Base-by-base conservation (phyloP, 768 basidiomycete genomes). In the Serpula lacrymans region DNA sequence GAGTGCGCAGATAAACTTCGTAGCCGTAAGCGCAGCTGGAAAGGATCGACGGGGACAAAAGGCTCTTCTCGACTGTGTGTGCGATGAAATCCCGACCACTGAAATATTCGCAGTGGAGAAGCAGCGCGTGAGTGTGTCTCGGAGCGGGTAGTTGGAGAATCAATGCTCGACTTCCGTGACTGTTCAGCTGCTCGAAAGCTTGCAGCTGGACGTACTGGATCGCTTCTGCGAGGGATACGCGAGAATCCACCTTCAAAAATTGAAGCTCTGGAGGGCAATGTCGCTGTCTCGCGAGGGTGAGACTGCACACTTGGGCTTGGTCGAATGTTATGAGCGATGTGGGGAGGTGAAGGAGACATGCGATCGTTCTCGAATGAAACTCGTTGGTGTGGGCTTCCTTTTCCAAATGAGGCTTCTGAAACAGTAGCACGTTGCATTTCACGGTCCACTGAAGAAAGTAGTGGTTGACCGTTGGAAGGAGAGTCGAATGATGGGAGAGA, bases 61-160 rank as follows among this genome's bases (percentile, higher is more conserved):
- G 71, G 71, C 18, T 79, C 78, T 40, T 78, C 76, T 20, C 64
- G 64, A 12, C 69, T 66, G 8, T 72, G 67, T 16, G 64, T 59
- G 6, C 80, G 71, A 13, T 77, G 72, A 10, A 82, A 68, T 8
- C 70, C 67, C 1, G 74, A 66, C 68, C 74, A 77, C 11, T 72
- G 68, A 12, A 85, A 66, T 13, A 80, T 63, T 8, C 81, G 75
- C 0, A 84, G 61, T 1, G 85, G 84, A 1, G 83, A 85, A 0
- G 64, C 57, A 3, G 67, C 57, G 26, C 73, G 68, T 9, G 70
- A 70, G 31, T 60, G 69, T 6, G 68, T 55, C 1, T 54, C 52
- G 2, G 69, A 67, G 4, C 50, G 41, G 14, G 53, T 30, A 9
- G 41, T 44, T 12, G 63, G 55, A 0, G 65, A 58, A 17, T 59